Conservation (phyloP, 1,139 yeast genomes). For the Debaryomycetaceae sp. region DNA sequence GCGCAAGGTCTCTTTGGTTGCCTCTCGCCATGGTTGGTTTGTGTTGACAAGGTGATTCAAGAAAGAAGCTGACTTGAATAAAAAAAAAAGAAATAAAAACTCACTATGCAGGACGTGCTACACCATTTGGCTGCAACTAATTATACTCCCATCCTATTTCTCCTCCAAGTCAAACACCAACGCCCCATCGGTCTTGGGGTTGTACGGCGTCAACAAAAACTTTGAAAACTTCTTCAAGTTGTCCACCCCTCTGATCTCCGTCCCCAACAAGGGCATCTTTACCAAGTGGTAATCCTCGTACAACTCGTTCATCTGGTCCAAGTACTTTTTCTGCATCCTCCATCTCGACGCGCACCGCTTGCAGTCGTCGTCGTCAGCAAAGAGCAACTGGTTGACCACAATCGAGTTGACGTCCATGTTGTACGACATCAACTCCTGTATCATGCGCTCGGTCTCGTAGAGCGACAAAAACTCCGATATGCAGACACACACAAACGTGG, state of each 20-base stretch:
- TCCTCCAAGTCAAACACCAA: conserved; percentile 66
- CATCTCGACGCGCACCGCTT: conserved; percentile 89
- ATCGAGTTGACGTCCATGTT: conserved; percentile 96
- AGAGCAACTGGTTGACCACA: conserved; percentile 87
- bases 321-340: conserved; percentile 92
- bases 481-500: conserved; percentile 96
- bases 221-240: conserved; percentile 75
- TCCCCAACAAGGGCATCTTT: conserved; percentile 89
- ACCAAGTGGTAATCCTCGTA: conserved; percentile 94
- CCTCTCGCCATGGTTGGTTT: conserved; percentile 75
- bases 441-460: conserved; percentile 95
- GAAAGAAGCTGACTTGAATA: not conserved
- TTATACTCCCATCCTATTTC: conserved; percentile 17
- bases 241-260: conserved; percentile 88
- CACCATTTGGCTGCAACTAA: not conserved
- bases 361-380: conserved; percentile 77
- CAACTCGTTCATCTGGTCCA: conserved; percentile 90
- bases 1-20: conserved; percentile 90
- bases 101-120: not conserved
- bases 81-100: not conserved
- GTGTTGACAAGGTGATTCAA: not conserved
- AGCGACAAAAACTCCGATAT: conserved; percentile 92
- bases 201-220: conserved; percentile 64
- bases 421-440: conserved; percentile 90
- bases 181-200: conserved; percentile 57